A percentile compares a stretch with the other conserved stretches of the same genome.
Evolutionary conservation across 805 yeast species (phyloP).

Genomic region (Lipomyces sp.): DNA sequence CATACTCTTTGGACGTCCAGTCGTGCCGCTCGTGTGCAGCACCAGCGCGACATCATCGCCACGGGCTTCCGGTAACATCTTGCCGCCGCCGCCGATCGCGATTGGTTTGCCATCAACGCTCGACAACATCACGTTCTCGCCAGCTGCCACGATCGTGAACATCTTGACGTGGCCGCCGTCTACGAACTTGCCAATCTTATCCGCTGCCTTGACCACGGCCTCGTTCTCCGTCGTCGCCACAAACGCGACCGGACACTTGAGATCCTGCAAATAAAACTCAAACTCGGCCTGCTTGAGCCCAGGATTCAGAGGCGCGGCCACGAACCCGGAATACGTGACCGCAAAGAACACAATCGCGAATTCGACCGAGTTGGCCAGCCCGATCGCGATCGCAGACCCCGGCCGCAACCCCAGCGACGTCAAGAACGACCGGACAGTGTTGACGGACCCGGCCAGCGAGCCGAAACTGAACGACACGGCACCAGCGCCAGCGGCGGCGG

Average conservation of each 20-base stretch:
- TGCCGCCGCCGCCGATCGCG: constrained; percentile 5
- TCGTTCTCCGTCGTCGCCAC: constrained; percentile 59
- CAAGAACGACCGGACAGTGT: constrained; percentile 21
- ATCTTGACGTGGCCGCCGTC: constrained; percentile 12
- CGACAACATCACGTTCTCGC: constrained; percentile 8
- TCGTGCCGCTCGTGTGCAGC: constrained; percentile 75
- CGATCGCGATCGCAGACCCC: constrained; percentile 48
- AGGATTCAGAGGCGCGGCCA: constrained; percentile 74
- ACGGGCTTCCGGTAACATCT: constrained; percentile 9
- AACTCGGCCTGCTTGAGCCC: constrained; percentile 64
- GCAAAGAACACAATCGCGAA: constrained; percentile 62
- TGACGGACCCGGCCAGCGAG: constrained; percentile 15
- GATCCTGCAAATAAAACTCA: constrained; percentile 66
- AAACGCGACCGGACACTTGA: constrained; percentile 60
- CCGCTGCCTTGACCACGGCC: constrained; percentile 59
- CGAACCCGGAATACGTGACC: constrained; percentile 57
- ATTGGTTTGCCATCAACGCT: constrained; percentile 1
- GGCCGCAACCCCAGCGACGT: constrained; percentile 26
- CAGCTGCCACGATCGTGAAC: constrained; percentile 4
- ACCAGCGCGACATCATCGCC: constrained; percentile 63
- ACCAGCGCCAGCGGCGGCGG: constrained; percentile 12
- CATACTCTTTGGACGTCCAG: constrained; percentile 65
- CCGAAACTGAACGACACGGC: constrained; percentile 23
- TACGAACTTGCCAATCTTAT: constrained; percentile 45
- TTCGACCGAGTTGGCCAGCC: constrained; percentile 66